Conservation (phyloP, 2,329 filamentous ascomycete genomes). For the Elsinoe perseae region DNA sequence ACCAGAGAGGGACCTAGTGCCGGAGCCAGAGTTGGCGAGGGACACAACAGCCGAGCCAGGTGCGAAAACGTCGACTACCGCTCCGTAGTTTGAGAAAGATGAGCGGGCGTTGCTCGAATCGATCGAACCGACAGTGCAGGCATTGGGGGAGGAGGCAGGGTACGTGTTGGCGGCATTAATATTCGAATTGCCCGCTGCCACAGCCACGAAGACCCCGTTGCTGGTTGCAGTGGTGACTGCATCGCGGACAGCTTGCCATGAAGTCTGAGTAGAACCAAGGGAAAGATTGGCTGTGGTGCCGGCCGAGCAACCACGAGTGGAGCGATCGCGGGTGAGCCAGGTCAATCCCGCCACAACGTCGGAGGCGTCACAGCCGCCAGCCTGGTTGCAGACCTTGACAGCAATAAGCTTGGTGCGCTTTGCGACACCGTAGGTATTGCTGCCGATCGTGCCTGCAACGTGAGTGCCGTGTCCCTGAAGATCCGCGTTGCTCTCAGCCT, state of each 20-base stretch:
- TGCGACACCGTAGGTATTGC: conserved; percentile 53
- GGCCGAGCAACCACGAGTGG: conserved; percentile 32
- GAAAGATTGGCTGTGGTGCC: conserved; percentile 38
- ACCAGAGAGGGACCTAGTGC: conserved; percentile 43
- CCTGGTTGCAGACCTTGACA: conserved; percentile 44
- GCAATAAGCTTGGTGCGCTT: conserved; percentile 49
- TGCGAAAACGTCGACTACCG: conserved; percentile 34
- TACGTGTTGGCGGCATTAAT: conserved; percentile 25
- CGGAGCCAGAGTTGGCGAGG: conserved; percentile 23
- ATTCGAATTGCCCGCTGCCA: conserved; percentile 32
- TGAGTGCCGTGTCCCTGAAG: conserved; percentile 58
- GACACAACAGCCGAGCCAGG: conserved; percentile 26
- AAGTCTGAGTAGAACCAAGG: conserved; percentile 34
- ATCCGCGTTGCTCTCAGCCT: conserved; percentile 28
- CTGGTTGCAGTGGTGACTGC: conserved; percentile 31
- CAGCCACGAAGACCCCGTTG: conserved; percentile 34
- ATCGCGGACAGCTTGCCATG: conserved; percentile 35
- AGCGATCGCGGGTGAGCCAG: conserved; percentile 39
- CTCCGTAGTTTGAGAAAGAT: conserved; percentile 35
- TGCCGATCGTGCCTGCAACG: conserved; percentile 54
- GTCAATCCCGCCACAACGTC: conserved; percentile 46
- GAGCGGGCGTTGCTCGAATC: conserved; percentile 27
- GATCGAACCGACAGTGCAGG: conserved; percentile 33
- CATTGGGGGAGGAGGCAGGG: conserved; percentile 31
- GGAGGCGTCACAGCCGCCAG: conserved; percentile 40